These are phyloP conservation scores for Rhizopogon salebrosus DNA, from an alignment of 768 basidiomycete species.

Conservation along the genomic window DNA sequence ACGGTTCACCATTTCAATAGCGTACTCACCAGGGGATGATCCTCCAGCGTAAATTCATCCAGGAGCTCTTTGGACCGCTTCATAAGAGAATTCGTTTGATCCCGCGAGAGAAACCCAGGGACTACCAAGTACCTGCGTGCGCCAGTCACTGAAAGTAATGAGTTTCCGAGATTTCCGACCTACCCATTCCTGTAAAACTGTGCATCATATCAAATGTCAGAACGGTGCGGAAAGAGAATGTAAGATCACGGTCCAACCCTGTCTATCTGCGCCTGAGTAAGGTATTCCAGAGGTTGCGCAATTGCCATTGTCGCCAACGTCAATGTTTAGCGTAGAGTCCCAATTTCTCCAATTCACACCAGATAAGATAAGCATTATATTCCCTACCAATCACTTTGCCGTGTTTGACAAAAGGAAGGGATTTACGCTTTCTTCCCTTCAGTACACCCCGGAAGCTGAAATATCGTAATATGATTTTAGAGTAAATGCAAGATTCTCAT, in stretches of 20 bases:
- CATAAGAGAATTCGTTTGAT: slow-evolving; percentile 59
- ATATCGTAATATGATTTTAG: neutral
- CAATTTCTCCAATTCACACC: too few relatives aligned
- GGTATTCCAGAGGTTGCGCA: slow-evolving; percentile 31
- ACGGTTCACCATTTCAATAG: neutral
- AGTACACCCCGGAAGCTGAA: neutral
- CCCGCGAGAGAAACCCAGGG: slow-evolving; percentile 60
- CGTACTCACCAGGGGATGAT: slow-evolving; percentile 73
- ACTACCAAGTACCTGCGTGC: slow-evolving; percentile 69
- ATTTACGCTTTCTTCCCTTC: too few relatives aligned
- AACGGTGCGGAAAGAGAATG: neutral
- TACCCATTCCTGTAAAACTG: slow-evolving; percentile 62
- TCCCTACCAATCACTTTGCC: too few relatives aligned
- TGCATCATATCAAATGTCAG: neutral
- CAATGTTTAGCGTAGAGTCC: too few relatives aligned
- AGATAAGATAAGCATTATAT: neutral
- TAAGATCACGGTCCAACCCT: slow-evolving; percentile 33
- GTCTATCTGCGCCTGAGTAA: slow-evolving; percentile 53
- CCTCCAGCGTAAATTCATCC: slow-evolving; percentile 67
- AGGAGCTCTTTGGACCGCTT: slow-evolving; percentile 70
- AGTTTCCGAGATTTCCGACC: slow-evolving; percentile 11
- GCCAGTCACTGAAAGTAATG: neutral
- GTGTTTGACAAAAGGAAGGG: too few relatives aligned
- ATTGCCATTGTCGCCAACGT: neutral
- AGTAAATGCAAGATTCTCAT: slow-evolving; percentile 12